Percentiles rank a stretch among this genome's conserved stretches.
Evolutionary conservation across 1,284 basidiomycete genomes (phyloP).

Genomic region (Puccinia coronata): DNA sequence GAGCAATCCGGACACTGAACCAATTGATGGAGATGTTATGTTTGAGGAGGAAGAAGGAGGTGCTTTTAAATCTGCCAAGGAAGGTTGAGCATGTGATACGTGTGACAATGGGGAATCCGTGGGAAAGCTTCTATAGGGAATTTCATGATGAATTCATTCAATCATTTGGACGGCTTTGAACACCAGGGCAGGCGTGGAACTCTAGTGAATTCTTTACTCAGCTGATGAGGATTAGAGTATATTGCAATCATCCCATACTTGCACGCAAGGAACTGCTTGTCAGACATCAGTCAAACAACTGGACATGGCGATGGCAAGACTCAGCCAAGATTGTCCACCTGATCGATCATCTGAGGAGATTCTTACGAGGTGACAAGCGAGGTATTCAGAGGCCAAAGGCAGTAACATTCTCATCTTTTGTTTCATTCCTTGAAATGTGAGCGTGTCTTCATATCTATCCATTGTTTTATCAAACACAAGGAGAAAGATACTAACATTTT

Average conservation of each 20-base stretch:
- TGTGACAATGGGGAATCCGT: neutral
- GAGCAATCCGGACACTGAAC: neutral
- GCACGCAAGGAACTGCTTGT: neutral
- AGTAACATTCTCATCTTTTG: conserved; percentile 4
- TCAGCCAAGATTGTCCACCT: neutral
- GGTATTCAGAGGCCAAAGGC: neutral
- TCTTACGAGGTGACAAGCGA: neutral
- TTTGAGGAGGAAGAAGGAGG: conserved; percentile 18
- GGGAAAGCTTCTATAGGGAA: neutral
- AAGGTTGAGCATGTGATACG: neutral
- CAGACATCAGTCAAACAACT: neutral
- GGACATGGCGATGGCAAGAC: conserved; percentile 13
- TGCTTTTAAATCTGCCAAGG: neutral
- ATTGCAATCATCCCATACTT: neutral
- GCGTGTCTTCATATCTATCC: too few species aligned
- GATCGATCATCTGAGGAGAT: neutral
- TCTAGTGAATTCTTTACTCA: neutral
- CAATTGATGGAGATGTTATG: conserved; percentile 3
- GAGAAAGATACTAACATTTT: neutral
- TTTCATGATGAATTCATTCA: neutral
- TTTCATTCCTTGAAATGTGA: conserved; percentile 1
- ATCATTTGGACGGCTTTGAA: neutral
- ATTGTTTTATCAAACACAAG: neutral
- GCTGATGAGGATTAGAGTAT: conserved; percentile 3
- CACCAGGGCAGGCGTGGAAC: neutral